A percentile compares a stretch with the other conserved stretches of the same genome.
These are phyloP conservation scores for Volvariella surrecta DNA, from an alignment of 1,284 basidiomycete species.

Conservation along the genomic window DNA sequence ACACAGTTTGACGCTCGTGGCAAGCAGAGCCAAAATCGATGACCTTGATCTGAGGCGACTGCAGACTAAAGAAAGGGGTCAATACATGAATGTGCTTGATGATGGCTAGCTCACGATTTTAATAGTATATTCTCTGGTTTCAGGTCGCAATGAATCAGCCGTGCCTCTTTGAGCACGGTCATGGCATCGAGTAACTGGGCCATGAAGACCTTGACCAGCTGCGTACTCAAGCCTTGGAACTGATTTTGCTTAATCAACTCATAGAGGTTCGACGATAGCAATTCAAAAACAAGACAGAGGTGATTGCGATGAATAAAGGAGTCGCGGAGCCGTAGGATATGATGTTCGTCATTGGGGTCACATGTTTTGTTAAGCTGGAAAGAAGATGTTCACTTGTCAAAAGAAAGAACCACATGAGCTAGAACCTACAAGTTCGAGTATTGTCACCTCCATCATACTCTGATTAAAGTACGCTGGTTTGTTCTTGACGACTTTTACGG, in stretches of 20 bases:
- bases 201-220: constrained; percentile 97
- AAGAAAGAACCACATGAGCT: constrained; percentile 19
- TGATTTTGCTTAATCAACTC: constrained; percentile 99
- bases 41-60: constrained; percentile 97
- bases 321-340: constrained; percentile 92
- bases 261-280: constrained; percentile 96
- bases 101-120: constrained; percentile 55
- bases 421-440: constrained; percentile 79
- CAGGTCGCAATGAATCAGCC: constrained; percentile 95
- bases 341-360: constrained; percentile 93
- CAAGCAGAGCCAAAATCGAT: constrained; percentile 99
- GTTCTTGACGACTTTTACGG: constrained; percentile 99
- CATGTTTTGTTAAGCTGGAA: constrained; percentile 82
- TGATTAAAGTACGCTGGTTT: constrained; percentile 99
- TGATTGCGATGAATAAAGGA: constrained; percentile 97
- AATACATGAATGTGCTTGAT: constrained; percentile 5
- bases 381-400: constrained; percentile 9
- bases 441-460: constrained; percentile 99
- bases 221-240: constrained; percentile 94
- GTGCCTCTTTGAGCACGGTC: constrained; percentile 89
- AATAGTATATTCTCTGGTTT: constrained; percentile 96
- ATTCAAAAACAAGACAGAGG: constrained; percentile 95
- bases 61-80: constrained; percentile 47
- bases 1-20: constrained; percentile 97
- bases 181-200: constrained; percentile 91